Base-by-base conservation (phyloP, 768 basidiomycete species). In the Cystofilobasidium ferigula region DNA sequence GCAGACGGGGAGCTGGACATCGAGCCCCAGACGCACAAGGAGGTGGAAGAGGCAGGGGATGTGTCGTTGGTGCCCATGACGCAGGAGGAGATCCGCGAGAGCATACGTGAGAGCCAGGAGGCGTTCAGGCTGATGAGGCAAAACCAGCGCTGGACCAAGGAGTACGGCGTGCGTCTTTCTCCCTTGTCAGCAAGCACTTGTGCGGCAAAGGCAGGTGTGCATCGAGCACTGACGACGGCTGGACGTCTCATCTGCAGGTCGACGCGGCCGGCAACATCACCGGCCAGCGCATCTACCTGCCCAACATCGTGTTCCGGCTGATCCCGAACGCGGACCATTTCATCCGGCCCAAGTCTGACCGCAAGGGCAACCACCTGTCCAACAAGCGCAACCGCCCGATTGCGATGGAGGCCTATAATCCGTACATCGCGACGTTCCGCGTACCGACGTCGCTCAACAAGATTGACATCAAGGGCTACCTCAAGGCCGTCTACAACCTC, bases 341-440 rank as follows among this genome's bases (percentile, higher is more conserved):
- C 3, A 54, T 62, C 48, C 51, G 54, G 40, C 51, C 51, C 13
- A 57, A 45, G 12, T 14, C 9, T 2, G 58, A 43, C 42, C 36
- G 40, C 16, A 60, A 60, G 35, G 57, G 3, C 30, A 57, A 57
- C 57, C 20, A 3, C 5, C 34, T 4, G 35, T 3, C 57, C 57
- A 57, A 36, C 38, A 26, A 30, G 34, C 57, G 38, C 34, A 57
- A 40, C n/a, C 36, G 38, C 35, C 57, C 35, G 9, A 20, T 36
- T n/a, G 34, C 34, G n/a, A 61, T 61, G 60, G 78, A 87, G 70
- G 80, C 89, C 1, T 97, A 97, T 80, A 93, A 97, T 69, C 91
- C 92, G 0, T 91, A 86, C 79, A 86, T 91, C 75, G 92, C 91
- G 12, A 97, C 92, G 3, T 94, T 97, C 79, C 88, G 89, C 63